Evolutionary conservation across 306 rosid genomes (phyloP), one percentile per base, ranked within the genome.

Genomic region (Prunus salicina): DNA sequence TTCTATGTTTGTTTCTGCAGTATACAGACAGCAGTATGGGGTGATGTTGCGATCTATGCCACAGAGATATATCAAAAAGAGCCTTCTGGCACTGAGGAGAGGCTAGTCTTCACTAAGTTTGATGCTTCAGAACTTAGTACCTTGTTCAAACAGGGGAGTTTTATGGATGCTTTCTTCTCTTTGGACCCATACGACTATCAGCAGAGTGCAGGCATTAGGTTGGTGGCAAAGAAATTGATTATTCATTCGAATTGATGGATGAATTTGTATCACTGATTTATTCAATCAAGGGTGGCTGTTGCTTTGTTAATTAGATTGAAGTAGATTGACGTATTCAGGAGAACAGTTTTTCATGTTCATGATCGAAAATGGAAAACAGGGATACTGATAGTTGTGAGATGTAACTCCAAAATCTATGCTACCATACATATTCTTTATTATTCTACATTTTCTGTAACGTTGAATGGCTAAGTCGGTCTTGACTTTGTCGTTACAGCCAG

Each of bases 31-130:
- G 88, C 92, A 25, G 85, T 84, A 65, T 76, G 55, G 11, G 87
- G 79, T 52, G 80, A 84, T 14, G 41, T 74, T 38, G 87, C 97
- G 6, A 65, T 81, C 60, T 92, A 91, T 20, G 90, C 90, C 0
- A 91, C 99, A 10, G 98, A 92, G 88, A 96, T 96, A 79, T 89
- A 91, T 73, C 88, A 89, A 79, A 93, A 81, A 76, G 96, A 96
- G 73, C 74, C 89, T 57, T 88, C 93, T 58, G 88, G 96, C 15
- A 19, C 84, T 4, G 86, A 78, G 76, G 89, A 91, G 62, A 83
- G 87, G 80, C 82, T 89, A 47, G 83, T 83, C 78, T 92, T 92
- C 87, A 85, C 93, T 49, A 86, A 85, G 78, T 91, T 84, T 24
- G 96, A 92, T 30, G 87, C 96, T 15, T 86, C 85, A 61, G 99